Base-by-base conservation (phyloP, 1,284 basidiomycete genomes). In the Cryptococcus amylolentus region DNA sequence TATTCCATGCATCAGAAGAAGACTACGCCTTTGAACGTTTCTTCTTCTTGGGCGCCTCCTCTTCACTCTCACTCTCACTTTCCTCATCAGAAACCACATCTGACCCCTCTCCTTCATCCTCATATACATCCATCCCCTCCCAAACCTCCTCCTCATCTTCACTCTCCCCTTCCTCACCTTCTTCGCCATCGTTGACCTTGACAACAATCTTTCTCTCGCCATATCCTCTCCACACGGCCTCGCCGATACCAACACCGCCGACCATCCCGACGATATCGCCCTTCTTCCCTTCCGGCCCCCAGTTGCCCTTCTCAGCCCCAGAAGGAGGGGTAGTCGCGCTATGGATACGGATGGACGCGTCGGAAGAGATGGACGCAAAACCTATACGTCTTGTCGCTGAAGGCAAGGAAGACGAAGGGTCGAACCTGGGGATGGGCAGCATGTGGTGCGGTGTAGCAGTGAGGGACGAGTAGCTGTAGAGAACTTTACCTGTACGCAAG, bases 211-310 rank as follows among this genome's bases (percentile, higher is more conserved):
- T 60, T 10, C 63, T 57, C 43, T 62, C 63, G 12, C 61, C 68
- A 55, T 58, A 70, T 14, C 68, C 71, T 47, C 82, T 45, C 80
- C 82, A 49, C 83, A 88, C 13, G 85, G 88, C 26, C 78, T 77
- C 56, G 0, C 73, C 73, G 10, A 76, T 60, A 12, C 84, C 84
- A 38, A 86, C 86, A 65, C 87, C 81, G 70, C 86, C 91, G 3
- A 83, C 71, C 69, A 86, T 88, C 20, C 84, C 84, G 4, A 89
- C 69, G 5, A 90, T 81, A 47, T 81, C 77, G 2, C 88, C 89
- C 67, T 84, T 87, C 49, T 70, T 68, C 14, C 80, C 77, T 44
- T 66, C 81, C 46, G 81, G 77, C 4, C 88, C 88, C 66, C 83
- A 86, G 40, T 73, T 70, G 16, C 69, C 72, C 49, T 83, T 84